A percentile compares a stretch with the other conserved stretches of the same genome.
Evolutionary conservation across 2,329 filamentous ascomycete genomes (phyloP).

Genomic region (Alternaria conjuncta): DNA sequence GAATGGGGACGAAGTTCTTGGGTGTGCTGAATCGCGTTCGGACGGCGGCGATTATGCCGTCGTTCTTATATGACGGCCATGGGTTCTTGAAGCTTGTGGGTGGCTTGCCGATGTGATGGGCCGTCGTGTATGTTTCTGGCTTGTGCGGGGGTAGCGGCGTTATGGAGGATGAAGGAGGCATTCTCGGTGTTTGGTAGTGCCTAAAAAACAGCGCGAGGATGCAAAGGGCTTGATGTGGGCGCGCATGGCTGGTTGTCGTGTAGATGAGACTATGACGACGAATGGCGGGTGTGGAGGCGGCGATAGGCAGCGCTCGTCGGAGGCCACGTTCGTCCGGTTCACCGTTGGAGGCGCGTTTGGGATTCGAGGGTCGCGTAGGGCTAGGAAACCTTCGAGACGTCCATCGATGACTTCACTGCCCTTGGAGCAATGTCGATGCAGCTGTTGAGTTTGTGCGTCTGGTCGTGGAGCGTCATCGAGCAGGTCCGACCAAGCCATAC

Average conservation of each 20-base stretch:
- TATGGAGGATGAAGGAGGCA: slow-evolving; percentile 24
- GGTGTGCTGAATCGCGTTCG: slow-evolving; percentile 48
- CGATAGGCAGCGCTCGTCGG: slow-evolving; percentile 16
- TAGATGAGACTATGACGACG: slow-evolving; percentile 17
- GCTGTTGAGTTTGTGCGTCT: not conserved
- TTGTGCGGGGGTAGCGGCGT: slow-evolving; percentile 21
- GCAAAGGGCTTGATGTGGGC: not conserved
- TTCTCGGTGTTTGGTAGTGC: slow-evolving; percentile 9
- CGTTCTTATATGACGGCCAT: slow-evolving; percentile 53
- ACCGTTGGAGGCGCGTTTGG: not conserved
- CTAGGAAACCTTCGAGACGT: not conserved
- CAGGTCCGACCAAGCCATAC: not conserved
- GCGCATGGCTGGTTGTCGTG: slow-evolving; percentile 9
- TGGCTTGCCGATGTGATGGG: slow-evolving; percentile 54
- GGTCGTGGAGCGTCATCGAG: not conserved
- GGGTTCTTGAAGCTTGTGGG: slow-evolving; percentile 58
- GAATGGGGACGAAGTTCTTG: slow-evolving; percentile 57
- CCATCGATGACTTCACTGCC: not conserved
- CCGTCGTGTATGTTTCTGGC: slow-evolving; percentile 31
- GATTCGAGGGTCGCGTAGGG: not conserved
- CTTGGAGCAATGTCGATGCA: not conserved
- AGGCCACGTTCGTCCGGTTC: slow-evolving; percentile 1
- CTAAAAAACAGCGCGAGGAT: slow-evolving; percentile 18
- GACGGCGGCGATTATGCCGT: slow-evolving; percentile 35
- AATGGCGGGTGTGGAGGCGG: slow-evolving; percentile 7